Conservation (phyloP, 352 stramenopile species). For the Pythium oligandrum region DNA sequence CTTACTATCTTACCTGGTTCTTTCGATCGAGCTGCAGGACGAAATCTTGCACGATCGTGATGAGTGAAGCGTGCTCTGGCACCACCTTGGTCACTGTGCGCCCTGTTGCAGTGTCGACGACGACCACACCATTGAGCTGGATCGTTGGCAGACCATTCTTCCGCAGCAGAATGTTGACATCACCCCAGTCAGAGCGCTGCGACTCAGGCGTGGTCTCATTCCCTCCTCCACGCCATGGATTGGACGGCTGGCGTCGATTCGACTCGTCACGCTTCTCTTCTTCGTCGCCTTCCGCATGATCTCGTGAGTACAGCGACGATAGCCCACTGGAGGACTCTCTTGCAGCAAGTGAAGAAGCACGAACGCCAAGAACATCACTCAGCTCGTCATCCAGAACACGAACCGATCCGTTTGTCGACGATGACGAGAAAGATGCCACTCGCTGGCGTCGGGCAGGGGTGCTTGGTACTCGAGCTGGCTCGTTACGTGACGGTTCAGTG, state of each 20-base stretch:
- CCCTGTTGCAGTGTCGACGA: too few relatives aligned
- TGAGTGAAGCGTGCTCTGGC: conserved; percentile 44
- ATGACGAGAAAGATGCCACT: conserved; percentile 8
- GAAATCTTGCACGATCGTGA: conserved; percentile 61
- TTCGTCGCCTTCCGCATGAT: neutral
- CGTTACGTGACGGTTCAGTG: too few relatives aligned
- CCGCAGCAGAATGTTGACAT: conserved; percentile 54
- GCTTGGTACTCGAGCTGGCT: too few relatives aligned
- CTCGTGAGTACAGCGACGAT: conserved; percentile 2
- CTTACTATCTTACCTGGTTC: conserved; percentile 38
- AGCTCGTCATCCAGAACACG: conserved; percentile 46
- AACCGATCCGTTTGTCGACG: conserved; percentile 10
- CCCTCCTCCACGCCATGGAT: too few relatives aligned
- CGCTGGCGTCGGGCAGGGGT: neutral
- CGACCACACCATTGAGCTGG: conserved; percentile 22
- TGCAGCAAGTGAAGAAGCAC: neutral
- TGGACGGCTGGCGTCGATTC: too few relatives aligned
- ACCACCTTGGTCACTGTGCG: conserved; percentile 10
- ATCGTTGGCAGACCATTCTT: conserved; percentile 52
- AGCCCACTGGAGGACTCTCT: too few relatives aligned
- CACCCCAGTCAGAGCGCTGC: conserved; percentile 30
- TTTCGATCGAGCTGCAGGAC: conserved; percentile 54
- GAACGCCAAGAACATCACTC: conserved; percentile 48
- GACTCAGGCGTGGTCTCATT: conserved; percentile 1
- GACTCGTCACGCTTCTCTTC: neutral